phyloP scores from a whole-genome alignment of 176 grass and related monocot species.

The Triticum dicoccoides region DNA sequence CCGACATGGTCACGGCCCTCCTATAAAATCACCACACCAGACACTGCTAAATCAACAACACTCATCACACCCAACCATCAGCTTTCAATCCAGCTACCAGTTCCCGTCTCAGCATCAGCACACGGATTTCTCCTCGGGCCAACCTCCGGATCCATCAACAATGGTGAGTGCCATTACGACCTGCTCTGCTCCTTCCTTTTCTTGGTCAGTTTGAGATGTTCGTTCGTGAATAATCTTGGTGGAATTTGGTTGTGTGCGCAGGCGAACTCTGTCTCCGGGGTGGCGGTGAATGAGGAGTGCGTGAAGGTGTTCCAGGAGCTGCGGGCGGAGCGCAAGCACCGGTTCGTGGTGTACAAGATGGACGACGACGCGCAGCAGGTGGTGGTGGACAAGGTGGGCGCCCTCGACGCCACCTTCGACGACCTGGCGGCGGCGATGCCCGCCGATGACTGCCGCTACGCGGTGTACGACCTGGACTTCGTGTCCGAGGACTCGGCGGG shows the following conservation, averaged over 20 bases:
- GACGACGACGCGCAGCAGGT: slow-evolving; percentile 44
- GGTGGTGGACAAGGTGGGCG: slow-evolving; percentile 52
- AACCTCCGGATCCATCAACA: neutral
- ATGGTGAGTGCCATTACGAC: neutral
- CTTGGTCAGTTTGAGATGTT: neutral
- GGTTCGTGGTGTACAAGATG: slow-evolving; percentile 60
- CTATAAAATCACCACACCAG: slow-evolving; percentile 6
- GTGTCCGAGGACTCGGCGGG: slow-evolving; percentile 26
- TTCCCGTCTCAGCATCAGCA: neutral
- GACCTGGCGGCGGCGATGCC: slow-evolving; percentile 49
- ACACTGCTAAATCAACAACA: neutral
- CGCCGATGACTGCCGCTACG: slow-evolving; percentile 60
- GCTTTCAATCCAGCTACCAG: too few species aligned
- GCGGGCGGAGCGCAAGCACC: slow-evolving; percentile 34
- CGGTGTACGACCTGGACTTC: slow-evolving; percentile 62
- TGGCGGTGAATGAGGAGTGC: slow-evolving; percentile 55
- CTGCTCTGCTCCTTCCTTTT: neutral
- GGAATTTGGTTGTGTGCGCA: neutral
- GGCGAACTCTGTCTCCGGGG: slow-evolving; percentile 34
- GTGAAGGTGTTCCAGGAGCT: slow-evolving; percentile 52
- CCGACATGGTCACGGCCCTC: neutral
- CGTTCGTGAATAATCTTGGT: neutral
- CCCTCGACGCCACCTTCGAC: slow-evolving; percentile 20
- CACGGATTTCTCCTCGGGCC: neutral
- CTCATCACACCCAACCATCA: neutral